Evolutionary conservation across 2,329 filamentous ascomycete species (phyloP).

Genomic region (Pestalotiopsis sp.): DNA sequence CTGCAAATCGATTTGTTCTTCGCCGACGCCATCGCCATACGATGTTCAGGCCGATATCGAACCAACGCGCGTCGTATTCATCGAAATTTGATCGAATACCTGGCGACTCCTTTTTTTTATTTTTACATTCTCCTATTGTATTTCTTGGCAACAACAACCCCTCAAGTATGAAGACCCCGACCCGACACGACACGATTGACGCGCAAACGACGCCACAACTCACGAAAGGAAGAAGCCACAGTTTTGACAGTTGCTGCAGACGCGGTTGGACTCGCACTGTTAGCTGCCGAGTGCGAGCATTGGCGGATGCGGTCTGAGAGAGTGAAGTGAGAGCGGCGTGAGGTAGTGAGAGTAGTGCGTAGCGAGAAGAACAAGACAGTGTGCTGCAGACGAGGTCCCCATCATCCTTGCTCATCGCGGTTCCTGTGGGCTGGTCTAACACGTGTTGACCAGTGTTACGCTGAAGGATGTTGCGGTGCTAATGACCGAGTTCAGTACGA

Average conservation of each 20-base stretch:
- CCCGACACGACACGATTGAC: conserved; percentile 9
- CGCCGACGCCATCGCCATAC: neutral
- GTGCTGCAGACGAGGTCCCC: conserved; percentile 13
- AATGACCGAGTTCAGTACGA: neutral
- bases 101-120: neutral
- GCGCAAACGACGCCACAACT: conserved; percentile 3
- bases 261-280: conserved; percentile 1
- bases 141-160: neutral
- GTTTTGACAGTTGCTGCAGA: conserved; percentile 5
- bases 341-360: conserved; percentile 14
- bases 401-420: conserved; percentile 2
- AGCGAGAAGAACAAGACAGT: conserved; percentile 16
- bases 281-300: neutral
- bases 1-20: neutral
- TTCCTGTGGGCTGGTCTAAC: neutral
- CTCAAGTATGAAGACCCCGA: neutral
- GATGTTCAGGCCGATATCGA: neutral
- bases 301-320: conserved; percentile 7
- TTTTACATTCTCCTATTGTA: neutral
- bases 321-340: conserved; percentile 11
- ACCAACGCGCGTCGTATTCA: neutral
- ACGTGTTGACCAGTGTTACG: neutral
- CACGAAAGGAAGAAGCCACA: conserved; percentile 1
- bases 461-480: neutral
- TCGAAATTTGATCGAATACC: neutral